These are phyloP conservation scores for Chaetomium sp. DNA, from an alignment of 2,329 filamentous ascomycete species.

Conservation along the genomic window DNA sequence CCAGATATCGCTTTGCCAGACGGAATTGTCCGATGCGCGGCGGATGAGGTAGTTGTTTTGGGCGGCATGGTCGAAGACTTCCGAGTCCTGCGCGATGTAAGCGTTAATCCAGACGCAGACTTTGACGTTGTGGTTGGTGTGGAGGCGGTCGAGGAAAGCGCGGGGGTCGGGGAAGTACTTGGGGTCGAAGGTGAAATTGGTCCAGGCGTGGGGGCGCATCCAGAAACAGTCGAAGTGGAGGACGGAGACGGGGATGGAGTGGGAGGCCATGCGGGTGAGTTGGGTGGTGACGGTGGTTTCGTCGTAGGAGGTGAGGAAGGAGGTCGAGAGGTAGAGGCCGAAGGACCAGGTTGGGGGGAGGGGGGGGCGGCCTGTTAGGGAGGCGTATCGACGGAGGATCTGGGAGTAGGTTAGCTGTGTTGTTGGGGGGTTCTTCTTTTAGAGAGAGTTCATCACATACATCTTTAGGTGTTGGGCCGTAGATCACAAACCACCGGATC, in stretches of 20 bases:
- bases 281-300: not conserved
- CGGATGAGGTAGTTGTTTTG: not conserved
- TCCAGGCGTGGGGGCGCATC: not conserved
- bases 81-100: not conserved
- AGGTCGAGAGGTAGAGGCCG: not conserved
- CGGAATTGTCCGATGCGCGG: not conserved
- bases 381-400: not conserved
- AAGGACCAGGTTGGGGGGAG: not conserved
- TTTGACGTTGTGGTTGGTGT: not conserved
- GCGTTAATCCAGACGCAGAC: not conserved
- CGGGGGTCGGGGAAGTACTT: not conserved
- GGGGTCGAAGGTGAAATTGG: not conserved
- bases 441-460: not conserved
- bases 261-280: not conserved
- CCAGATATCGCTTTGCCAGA: not conserved
- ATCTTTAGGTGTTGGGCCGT: not conserved
- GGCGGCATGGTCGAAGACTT: not conserved
- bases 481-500: not conserved
- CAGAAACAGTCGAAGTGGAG: not conserved
- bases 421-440: not conserved
- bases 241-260: not conserved
- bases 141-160: not conserved
- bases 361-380: not conserved
- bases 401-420: not conserved
- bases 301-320: not conserved